Evolutionary conservation across 768 basidiomycete species (phyloP).

Genomic region (Pluteus cervinus): DNA sequence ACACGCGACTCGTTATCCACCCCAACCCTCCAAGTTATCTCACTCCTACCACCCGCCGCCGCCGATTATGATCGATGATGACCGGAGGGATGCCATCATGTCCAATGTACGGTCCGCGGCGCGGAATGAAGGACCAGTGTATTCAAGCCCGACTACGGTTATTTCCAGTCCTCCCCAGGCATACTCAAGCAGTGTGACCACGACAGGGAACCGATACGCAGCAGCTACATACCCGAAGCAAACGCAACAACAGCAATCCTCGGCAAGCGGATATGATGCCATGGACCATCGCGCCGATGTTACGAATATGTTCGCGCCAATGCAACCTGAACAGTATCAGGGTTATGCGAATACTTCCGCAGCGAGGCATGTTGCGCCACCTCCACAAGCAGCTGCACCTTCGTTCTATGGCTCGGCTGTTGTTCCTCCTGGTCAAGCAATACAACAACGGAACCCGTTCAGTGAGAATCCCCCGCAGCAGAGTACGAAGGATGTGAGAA

Average conservation of each 20-base stretch:
- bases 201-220: constrained; percentile 56
- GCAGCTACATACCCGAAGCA: constrained; percentile 51
- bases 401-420: constrained; percentile 71
- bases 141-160: constrained; percentile 45
- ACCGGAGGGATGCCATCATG: constrained; percentile 70
- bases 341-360: constrained; percentile 38
- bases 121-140: constrained; percentile 41
- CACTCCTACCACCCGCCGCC: constrained; percentile 66
- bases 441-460: constrained; percentile 37
- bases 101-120: constrained; percentile 69
- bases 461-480: constrained; percentile 32
- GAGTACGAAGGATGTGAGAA: constrained; percentile 49
- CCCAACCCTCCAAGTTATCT: constrained; percentile 59
- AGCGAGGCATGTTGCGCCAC: constrained; percentile 41
- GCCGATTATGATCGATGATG: constrained; percentile 60
- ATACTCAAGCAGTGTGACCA: constrained; percentile 47
- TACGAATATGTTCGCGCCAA: constrained; percentile 66
- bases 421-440: constrained; percentile 40
- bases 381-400: constrained; percentile 45
- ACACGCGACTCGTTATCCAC: constrained; percentile 42
- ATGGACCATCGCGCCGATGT: constrained; percentile 60
- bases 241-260: constrained; percentile 30
- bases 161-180: constrained; percentile 75
- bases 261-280: constrained; percentile 46
- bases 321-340: constrained; percentile 79